A percentile compares a stretch with the other conserved stretches of the same genome.
Evolutionary conservation across 345 rosid genomes (phyloP).

Genomic region (Isatis tinctoria): DNA sequence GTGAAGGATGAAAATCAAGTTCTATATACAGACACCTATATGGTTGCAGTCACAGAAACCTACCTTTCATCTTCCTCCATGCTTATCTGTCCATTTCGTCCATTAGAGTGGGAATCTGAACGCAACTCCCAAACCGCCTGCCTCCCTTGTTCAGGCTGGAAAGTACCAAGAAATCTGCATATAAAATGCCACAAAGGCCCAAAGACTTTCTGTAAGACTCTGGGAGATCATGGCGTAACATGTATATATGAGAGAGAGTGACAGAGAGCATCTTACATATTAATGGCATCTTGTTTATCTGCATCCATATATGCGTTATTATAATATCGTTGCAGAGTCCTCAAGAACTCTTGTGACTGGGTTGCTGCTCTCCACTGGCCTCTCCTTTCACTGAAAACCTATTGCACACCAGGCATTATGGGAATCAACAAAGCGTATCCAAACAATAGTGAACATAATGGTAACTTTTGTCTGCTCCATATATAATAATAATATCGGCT

Average conservation of each 20-base stretch:
- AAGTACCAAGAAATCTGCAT: slow-evolving; percentile 87
- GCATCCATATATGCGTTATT: slow-evolving; percentile 97
- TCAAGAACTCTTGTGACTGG: slow-evolving; percentile 97
- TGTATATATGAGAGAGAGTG: slow-evolving; percentile 7
- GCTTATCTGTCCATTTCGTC: slow-evolving; percentile 57
- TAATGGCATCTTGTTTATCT: slow-evolving; percentile 90
- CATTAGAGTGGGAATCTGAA: slow-evolving; percentile 50
- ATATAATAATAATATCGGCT: neutral
- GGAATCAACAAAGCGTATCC: slow-evolving; percentile 14
- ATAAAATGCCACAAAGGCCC: slow-evolving; percentile 6
- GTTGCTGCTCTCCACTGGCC: slow-evolving; percentile 99
- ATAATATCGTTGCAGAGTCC: slow-evolving; percentile 94
- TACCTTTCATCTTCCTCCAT: slow-evolving; percentile 68
- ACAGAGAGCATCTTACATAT: slow-evolving; percentile 57
- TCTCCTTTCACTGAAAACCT: slow-evolving; percentile 91
- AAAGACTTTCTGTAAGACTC: neutral
- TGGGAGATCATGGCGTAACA: slow-evolving; percentile 8
- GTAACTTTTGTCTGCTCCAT: neutral
- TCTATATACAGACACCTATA: slow-evolving; percentile 1
- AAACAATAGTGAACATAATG: slow-evolving; percentile 3
- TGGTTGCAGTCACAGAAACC: slow-evolving; percentile 20
- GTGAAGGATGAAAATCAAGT: neutral
- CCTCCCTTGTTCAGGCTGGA: slow-evolving; percentile 70
- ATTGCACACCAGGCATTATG: slow-evolving; percentile 20
- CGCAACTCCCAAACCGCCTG: slow-evolving; percentile 82